phyloP scores from a whole-genome alignment of 306 rosid genomes.

The Macrotyloma uniflorum region DNA sequence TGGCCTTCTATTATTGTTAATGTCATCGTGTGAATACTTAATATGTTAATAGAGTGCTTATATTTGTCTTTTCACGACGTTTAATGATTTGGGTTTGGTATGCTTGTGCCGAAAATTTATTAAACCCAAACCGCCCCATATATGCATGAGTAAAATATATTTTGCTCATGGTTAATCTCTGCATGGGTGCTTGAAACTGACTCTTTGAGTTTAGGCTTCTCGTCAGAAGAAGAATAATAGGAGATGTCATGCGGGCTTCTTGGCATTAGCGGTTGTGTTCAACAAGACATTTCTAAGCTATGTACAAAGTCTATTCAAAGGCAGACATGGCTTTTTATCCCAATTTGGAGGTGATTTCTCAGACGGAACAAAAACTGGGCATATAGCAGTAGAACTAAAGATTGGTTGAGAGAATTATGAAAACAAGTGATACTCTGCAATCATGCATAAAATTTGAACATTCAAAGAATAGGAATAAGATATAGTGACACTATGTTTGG shows the following conservation, averaged over 20 bases:
- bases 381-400: too few relatives aligned
- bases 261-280: not conserved
- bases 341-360: too few relatives aligned
- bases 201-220: not conserved
- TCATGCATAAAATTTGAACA: slow-evolving; percentile 13
- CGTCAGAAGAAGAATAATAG: not conserved
- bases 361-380: not conserved
- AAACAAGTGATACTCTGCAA: slow-evolving; percentile 3
- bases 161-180: too few relatives aligned
- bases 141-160: not conserved
- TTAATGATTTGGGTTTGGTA: not conserved
- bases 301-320: not conserved
- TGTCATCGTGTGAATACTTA: not conserved
- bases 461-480: slow-evolving; percentile 7
- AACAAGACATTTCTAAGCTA: not conserved
- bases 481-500: not conserved
- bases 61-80: not conserved
- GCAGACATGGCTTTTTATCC: too few relatives aligned
- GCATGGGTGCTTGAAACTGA: too few relatives aligned
- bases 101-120: not conserved
- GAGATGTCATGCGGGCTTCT: not conserved
- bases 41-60: not conserved
- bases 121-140: not conserved
- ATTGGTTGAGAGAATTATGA: slow-evolving; percentile 9
- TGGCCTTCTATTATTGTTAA: not conserved